Conservation (phyloP, 768 basidiomycete genomes). For the Phaffia australis region DNA sequence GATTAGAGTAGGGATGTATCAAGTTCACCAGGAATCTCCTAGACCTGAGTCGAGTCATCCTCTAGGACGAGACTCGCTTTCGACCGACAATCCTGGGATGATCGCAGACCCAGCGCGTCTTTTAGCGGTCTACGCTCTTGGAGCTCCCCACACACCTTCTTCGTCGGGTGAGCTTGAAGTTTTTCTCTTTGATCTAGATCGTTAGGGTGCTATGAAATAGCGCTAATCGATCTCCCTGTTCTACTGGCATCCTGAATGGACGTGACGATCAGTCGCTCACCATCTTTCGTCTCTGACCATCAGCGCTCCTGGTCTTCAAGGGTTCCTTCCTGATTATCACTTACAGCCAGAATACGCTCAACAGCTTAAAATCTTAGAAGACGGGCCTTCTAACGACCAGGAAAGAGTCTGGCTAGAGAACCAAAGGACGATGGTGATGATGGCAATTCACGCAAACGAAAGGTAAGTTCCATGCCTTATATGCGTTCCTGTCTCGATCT, state of each 20-base stretch:
- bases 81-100: slow-evolving; percentile 6
- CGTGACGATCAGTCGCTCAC: slow-evolving; percentile 6
- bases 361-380: slow-evolving; percentile 3
- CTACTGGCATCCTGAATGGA: neutral
- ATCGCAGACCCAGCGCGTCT: slow-evolving; percentile 22
- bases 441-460: neutral
- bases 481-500: neutral
- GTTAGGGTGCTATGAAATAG: neutral
- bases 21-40: no score
- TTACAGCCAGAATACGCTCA: neutral
- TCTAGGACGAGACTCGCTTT: no score
- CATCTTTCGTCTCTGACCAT: slow-evolving; percentile 16
- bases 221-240: neutral
- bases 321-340: slow-evolving; percentile 11
- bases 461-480: neutral
- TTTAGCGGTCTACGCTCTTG: slow-evolving; percentile 19
- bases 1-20: no score
- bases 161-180: slow-evolving; percentile 5
- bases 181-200: neutral
- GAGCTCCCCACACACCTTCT: slow-evolving; percentile 17
- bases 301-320: slow-evolving; percentile 7
- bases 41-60: no score
- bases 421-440: slow-evolving; percentile 1
- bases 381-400: slow-evolving; percentile 3
- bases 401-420: slow-evolving; percentile 17